These are phyloP conservation scores for Tricholoma sp. DNA, from an alignment of 768 basidiomycete species.

Conservation along the genomic window DNA sequence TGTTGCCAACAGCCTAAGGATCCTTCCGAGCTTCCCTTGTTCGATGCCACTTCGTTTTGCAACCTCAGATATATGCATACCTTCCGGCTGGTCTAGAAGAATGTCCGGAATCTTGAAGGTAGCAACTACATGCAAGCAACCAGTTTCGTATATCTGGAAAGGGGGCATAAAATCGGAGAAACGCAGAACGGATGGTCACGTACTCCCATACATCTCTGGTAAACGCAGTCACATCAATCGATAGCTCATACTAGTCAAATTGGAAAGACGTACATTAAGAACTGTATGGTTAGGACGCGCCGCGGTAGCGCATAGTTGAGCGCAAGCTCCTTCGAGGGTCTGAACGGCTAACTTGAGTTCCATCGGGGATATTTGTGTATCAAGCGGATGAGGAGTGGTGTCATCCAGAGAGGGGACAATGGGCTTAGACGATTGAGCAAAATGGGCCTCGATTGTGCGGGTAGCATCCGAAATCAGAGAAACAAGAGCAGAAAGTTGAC, in stretches of 20 bases:
- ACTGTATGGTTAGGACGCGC: conserved; percentile 27
- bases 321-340: conserved; percentile 30
- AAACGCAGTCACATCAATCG: background rate
- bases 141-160: conserved; percentile 25
- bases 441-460: conserved; percentile 13
- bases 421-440: conserved; percentile 2
- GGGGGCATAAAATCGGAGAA: background rate
- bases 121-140: conserved; percentile 29
- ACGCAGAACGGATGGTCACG: background rate
- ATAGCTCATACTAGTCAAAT: background rate
- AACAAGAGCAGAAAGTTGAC: conserved; percentile 14
- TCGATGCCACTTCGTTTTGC: conserved; percentile 24
- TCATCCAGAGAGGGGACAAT: conserved; percentile 31
- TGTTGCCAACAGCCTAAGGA: conserved; percentile 32
- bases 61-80: conserved; percentile 29
- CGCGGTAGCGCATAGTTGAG: conserved; percentile 25
- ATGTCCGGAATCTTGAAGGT: conserved; percentile 32
- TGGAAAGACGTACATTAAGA: conserved; percentile 23
- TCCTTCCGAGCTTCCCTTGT: conserved; percentile 29
- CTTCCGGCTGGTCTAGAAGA: conserved; percentile 27
- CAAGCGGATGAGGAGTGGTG: conserved; percentile 28
- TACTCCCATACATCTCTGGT: background rate
- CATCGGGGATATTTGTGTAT: conserved; percentile 17
- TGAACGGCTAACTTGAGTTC: conserved; percentile 25
- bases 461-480: conserved; percentile 16